Evolutionary conservation across 768 basidiomycete species (phyloP), one percentile per base, ranked within the genome.

Genomic region (Candolleomyces aberdarensis): DNA sequence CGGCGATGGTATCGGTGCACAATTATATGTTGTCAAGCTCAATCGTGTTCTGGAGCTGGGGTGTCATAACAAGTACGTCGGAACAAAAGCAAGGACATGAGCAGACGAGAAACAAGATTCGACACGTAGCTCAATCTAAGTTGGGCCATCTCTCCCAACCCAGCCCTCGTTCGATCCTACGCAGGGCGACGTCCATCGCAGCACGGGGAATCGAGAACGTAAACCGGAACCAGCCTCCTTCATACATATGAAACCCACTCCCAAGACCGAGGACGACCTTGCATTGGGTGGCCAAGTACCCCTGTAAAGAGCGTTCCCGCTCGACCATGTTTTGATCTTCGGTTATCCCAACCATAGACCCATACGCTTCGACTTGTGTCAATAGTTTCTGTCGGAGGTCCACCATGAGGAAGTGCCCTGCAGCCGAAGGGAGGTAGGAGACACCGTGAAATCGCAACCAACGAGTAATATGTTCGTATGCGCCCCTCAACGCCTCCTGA

Each of bases 361-460:
- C n/a, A 36, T 57, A 63, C n/a, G 31, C 43, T 11, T 54, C 22
- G 15, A 59, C 49, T 20, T 65, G 57, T 1, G 31, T 43, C 11
- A 67, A 29, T n/a, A 62, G 6, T 36, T 36, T 26, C 14, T 58
- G 13, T 31, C 64, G 49, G 43, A 68, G 50, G 51, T 68, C 58
- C 17, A 63, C 60, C 47, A 68, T 44, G n/a, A 68, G 32, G 46
- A 68, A 68, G 44, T 66, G 67, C 11, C 63, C 65, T 7, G 67
- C 67, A 2, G 56, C 55, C 2, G 62, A 48, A 11, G 65, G 60
- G 17, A 65, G 43, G 57, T 68, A 68, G 3, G 60, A 60, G n/a
- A 68, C 47, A 2, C 57, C 54, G 50, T 71, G 71, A 62, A 62
- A 66, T 13, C 57, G 61, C 47, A 70, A 59, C 71, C 71, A 72